Evolutionary conservation across 1,139 yeast genomes (phyloP).

Genomic region (Taphrina flavorubra): DNA sequence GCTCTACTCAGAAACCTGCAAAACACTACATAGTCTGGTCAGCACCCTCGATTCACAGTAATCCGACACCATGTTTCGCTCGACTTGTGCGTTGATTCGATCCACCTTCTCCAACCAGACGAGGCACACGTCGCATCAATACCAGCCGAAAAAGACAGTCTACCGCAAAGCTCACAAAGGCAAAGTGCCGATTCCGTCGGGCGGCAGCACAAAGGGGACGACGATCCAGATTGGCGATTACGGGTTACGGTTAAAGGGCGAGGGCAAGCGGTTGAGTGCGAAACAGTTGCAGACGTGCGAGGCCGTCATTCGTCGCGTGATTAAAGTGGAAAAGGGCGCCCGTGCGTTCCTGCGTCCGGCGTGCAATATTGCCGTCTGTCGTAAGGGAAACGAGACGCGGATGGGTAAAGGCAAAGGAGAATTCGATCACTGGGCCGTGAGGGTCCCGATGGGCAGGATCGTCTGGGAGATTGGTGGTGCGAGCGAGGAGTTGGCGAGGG

Average conservation of each 20-base stretch:
- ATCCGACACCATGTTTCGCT: conserved; percentile 8
- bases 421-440: conserved; percentile 94
- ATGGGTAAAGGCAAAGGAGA: conserved; percentile 99
- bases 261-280: conserved; percentile 87
- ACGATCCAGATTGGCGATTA: conserved; percentile 77
- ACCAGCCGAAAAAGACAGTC: conserved; percentile 69
- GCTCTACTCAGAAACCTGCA: no score
- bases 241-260: conserved; percentile 85
- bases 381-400: conserved; percentile 97
- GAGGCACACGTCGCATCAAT: conserved; percentile 43
- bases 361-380: conserved; percentile 87
- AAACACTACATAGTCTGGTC: no score
- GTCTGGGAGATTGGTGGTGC: conserved; percentile 83
- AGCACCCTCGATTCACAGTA: background rate
- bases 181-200: conserved; percentile 89
- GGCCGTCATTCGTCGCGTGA: conserved; percentile 77
- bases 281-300: conserved; percentile 91
- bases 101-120: conserved; percentile 33
- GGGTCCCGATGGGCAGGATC: conserved; percentile 95
- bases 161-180: conserved; percentile 90
- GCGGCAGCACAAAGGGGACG: conserved; percentile 91
- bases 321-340: conserved; percentile 60
- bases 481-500: conserved; percentile 89
- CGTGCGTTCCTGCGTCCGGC: conserved; percentile 77
- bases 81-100: conserved; percentile 27